Conservation (phyloP, 2,329 filamentous ascomycete genomes). For the Arthroderma uncinatum region DNA sequence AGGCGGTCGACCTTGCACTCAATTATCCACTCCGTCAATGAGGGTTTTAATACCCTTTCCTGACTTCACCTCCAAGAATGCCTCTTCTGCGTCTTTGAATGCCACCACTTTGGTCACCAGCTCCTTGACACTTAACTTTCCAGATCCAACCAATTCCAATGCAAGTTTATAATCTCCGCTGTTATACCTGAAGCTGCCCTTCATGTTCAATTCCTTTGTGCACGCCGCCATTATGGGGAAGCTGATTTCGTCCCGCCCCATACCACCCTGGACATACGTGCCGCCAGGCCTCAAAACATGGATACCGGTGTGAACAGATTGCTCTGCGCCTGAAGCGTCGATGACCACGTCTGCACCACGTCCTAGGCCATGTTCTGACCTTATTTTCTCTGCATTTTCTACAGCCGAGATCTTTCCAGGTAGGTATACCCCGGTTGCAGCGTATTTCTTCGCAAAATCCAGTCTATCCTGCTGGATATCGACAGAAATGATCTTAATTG, state of each 20-base stretch:
- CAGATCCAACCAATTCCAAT: conserved; percentile 61
- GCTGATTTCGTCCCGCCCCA: conserved; percentile 76
- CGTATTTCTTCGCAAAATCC: conserved; percentile 62
- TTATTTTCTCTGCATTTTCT: conserved; percentile 63
- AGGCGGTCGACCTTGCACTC: conserved; percentile 9
- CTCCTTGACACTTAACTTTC: conserved; percentile 63
- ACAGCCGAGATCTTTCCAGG: conserved; percentile 52
- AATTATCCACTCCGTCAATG: conserved; percentile 28
- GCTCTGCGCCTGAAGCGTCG: conserved; percentile 68
- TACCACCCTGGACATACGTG: conserved; percentile 74
- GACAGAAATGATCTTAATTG: conserved; percentile 69
- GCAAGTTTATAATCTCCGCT: conserved; percentile 79
- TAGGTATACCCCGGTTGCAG: conserved; percentile 45
- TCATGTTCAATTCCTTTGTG: conserved; percentile 75
- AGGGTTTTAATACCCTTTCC: conserved; percentile 52
- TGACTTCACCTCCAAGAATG: conserved; percentile 74
- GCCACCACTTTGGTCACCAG: conserved; percentile 66
- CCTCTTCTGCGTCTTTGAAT: conserved; percentile 73
- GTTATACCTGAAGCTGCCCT: conserved; percentile 82
- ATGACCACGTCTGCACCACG: conserved; percentile 65
- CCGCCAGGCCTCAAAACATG: conserved; percentile 61
- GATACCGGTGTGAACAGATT: conserved; percentile 63
- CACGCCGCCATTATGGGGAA: conserved; percentile 90
- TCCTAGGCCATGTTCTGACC: conserved; percentile 51
- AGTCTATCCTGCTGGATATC: conserved; percentile 75